A percentile compares a stretch with the other conserved stretches of the same genome.
These are phyloP conservation scores for Isoetes taiwanensis DNA, from an alignment of 75 land plant genomes.

Conservation along the genomic window DNA sequence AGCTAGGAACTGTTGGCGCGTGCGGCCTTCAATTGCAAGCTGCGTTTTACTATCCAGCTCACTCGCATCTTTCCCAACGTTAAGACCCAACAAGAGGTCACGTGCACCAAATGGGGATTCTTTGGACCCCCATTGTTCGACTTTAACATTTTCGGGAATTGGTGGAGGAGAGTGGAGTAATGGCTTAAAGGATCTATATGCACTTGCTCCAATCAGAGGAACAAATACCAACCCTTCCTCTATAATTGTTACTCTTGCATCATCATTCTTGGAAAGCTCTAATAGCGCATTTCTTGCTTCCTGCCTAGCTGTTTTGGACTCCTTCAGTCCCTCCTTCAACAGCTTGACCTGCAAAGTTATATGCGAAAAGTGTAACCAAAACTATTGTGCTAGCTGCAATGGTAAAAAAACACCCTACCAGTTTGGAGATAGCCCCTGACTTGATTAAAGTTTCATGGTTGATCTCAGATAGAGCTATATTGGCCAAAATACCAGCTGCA, in stretches of 20 bases:
- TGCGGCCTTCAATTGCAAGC: slow-evolving; percentile 49
- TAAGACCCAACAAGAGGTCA: slow-evolving; percentile 58
- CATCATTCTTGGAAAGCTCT: slow-evolving; percentile 39
- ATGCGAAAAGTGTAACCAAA: neutral
- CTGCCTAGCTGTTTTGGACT: slow-evolving; percentile 38
- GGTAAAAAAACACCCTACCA: slow-evolving; percentile 30
- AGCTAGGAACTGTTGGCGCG: slow-evolving; percentile 72
- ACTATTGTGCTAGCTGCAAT: no score
- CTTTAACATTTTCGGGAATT: slow-evolving; percentile 53
- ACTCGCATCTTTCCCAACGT: slow-evolving; percentile 18
- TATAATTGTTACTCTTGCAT: slow-evolving; percentile 38
- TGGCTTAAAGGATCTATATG: slow-evolving; percentile 55
- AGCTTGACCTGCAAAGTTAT: slow-evolving; percentile 40
- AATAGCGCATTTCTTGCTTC: slow-evolving; percentile 59
- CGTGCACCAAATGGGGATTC: slow-evolving; percentile 69
- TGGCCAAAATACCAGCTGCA: slow-evolving; percentile 62
- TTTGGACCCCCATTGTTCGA: slow-evolving; percentile 21
- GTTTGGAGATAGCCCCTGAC: slow-evolving; percentile 57
- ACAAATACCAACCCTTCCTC: slow-evolving; percentile 68
- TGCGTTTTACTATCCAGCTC: slow-evolving; percentile 41
- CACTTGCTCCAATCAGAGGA: slow-evolving; percentile 59
- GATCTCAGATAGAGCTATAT: slow-evolving; percentile 36
- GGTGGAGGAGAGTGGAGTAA: slow-evolving; percentile 38
- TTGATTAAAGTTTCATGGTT: slow-evolving; percentile 49
- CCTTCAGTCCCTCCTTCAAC: slow-evolving; percentile 26